Conservation (phyloP, 2,329 filamentous ascomycete genomes). For the Fusarium staphyleae region DNA sequence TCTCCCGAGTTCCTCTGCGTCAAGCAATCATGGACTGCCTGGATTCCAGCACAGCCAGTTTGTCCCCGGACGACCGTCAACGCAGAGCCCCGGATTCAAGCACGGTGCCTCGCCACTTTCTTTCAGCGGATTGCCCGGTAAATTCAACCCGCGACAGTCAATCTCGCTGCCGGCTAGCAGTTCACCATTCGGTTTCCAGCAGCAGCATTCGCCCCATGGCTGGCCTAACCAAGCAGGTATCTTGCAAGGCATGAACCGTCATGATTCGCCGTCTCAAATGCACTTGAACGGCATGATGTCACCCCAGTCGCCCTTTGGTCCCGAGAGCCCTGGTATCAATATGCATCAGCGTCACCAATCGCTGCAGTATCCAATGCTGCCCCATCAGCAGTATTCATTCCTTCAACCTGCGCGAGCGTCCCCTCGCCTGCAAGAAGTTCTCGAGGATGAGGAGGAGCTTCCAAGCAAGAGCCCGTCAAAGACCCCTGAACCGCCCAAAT, state of each 20-base stretch:
- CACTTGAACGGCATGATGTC: slow-evolving; percentile 65
- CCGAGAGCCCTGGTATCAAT: slow-evolving; percentile 56
- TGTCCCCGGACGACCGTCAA: slow-evolving; percentile 64
- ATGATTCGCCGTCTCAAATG: slow-evolving; percentile 69
- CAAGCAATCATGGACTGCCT: slow-evolving; percentile 67
- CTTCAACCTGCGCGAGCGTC: slow-evolving; percentile 63
- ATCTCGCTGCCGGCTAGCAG: slow-evolving; percentile 69
- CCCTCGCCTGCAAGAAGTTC: slow-evolving; percentile 72
- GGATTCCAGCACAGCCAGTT: slow-evolving; percentile 67
- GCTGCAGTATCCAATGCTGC: slow-evolving; percentile 63
- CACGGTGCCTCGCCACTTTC: slow-evolving; percentile 77
- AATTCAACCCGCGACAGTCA: slow-evolving; percentile 75
- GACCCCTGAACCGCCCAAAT: slow-evolving; percentile 58
- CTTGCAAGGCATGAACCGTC: slow-evolving; percentile 60
- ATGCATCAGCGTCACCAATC: slow-evolving; percentile 66
- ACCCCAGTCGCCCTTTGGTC: slow-evolving; percentile 68
- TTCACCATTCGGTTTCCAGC: slow-evolving; percentile 72
- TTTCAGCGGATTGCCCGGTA: slow-evolving; percentile 65
- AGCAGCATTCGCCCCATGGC: slow-evolving; percentile 61
- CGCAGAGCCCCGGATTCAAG: slow-evolving; percentile 68
- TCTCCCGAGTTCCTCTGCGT: slow-evolving; percentile 78
- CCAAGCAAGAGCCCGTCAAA: slow-evolving; percentile 59
- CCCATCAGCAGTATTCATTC: slow-evolving; percentile 63
- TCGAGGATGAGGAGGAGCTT: slow-evolving; percentile 74
- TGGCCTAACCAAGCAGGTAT: slow-evolving; percentile 66